Evolutionary conservation across 2,329 filamentous ascomycete species (phyloP), one percentile per base, ranked within the genome.

Genomic region (Coleophoma crateriformis): DNA sequence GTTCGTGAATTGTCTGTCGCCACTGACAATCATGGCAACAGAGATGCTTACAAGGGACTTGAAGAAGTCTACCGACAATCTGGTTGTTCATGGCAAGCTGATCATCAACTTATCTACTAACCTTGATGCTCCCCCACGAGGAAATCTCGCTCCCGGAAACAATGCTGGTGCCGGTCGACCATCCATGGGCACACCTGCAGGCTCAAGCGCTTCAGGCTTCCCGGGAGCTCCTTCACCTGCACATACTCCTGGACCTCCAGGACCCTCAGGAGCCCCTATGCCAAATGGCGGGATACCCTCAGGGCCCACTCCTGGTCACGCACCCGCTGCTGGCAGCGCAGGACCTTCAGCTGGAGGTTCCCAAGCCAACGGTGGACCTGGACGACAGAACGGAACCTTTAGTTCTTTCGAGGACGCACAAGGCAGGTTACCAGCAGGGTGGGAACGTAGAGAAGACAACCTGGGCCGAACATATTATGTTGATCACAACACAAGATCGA

Each of bases 31-130:
- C 45, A n/a, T 45, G 49, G 51, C 51, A 33, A 56, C 58, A 83
- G 91, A 97, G 72, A 99, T 97, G 92, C 88, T 99, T 65, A 97
- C 94, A 46, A 79, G 90, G 58, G 94, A 99, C 68, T 78, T 99
- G 33, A 96, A 97, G 68, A 97, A 96, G 71, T 96, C 94, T 6
- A 96, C 90, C 52, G 94, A 99, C 67, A 97, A 97, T 66, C 82
- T 99, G 45, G 90, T 97, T 50, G 94, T 99, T 33, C 91, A 99
- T 66, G 94, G 94, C 55, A 97, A 97, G 71, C 81, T 99, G 49
- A 99, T 99, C 61, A 83, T 99, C 55, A 97, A 95, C 67, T 76
- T 99, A 12, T 96, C 92, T 11, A 96, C 92, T 46, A 96, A 99
- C 67, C 79, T 97, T 17, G 75, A 79, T 40, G 71, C 81, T 14